phyloP scores from a whole-genome alignment of 768 basidiomycete genomes.

The Suillus tomentosus region DNA sequence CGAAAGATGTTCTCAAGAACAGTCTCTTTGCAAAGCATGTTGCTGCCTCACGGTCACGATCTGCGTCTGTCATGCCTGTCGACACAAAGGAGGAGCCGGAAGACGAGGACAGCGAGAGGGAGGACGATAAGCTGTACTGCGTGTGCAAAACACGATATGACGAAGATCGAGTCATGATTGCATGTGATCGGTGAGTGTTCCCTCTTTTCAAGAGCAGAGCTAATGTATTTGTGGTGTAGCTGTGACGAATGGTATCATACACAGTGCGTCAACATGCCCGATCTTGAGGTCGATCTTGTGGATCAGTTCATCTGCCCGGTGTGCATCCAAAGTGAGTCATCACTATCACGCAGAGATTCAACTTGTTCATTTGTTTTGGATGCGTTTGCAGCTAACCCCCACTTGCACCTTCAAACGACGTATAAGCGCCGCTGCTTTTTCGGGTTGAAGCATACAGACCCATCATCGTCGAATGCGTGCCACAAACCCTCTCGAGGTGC shows the following conservation, averaged over 20 bases:
- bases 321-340: conserved; percentile 69
- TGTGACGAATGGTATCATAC: conserved; percentile 97
- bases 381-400: conserved; percentile 52
- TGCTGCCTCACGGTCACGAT: conserved; percentile 57
- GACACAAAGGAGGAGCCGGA: conserved; percentile 51
- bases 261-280: conserved; percentile 78
- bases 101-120: conserved; percentile 44
- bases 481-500: conserved; percentile 78
- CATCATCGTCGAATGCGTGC: conserved; percentile 66
- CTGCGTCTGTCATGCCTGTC: conserved; percentile 67
- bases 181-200: conserved; percentile 77
- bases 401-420: conserved; percentile 65
- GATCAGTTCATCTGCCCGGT: conserved; percentile 91
- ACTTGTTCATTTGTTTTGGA: background rate
- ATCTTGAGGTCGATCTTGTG: conserved; percentile 81
- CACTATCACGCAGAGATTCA: conserved; percentile 2
- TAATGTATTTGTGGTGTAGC: conserved; percentile 38
- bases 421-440: conserved; percentile 81
- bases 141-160: conserved; percentile 87
- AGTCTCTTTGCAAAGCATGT: conserved; percentile 20
- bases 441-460: conserved; percentile 64
- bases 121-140: conserved; percentile 74
- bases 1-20: conserved; percentile 19
- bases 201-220: background rate
- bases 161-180: conserved; percentile 89